Evolutionary conservation across 352 stramenopile genomes (phyloP).

Genomic region (Phytophthora pseudosyringae): DNA sequence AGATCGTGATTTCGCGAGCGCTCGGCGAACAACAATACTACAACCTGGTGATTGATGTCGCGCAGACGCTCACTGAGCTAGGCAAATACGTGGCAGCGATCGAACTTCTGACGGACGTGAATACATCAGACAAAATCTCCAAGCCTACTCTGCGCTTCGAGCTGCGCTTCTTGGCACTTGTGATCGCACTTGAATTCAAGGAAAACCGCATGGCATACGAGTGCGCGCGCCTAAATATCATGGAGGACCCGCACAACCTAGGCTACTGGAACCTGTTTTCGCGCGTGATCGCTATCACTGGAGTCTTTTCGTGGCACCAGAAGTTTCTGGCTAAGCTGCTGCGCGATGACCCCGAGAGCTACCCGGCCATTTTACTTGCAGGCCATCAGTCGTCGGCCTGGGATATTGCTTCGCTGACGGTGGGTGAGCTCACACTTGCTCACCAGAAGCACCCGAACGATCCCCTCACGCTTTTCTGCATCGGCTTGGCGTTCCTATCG

Average conservation of each 20-base stretch:
- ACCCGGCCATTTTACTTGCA: constrained; percentile 80
- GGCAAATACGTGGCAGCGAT: constrained; percentile 87
- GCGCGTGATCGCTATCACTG: constrained; percentile 82
- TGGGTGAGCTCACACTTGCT: constrained; percentile 85
- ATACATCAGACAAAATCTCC: constrained; percentile 86
- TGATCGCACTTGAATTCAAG: constrained; percentile 85
- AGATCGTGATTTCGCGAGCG: constrained; percentile 80
- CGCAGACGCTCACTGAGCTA: constrained; percentile 77
- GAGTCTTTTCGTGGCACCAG: constrained; percentile 88
- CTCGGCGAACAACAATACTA: constrained; percentile 81
- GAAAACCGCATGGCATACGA: constrained; percentile 90
- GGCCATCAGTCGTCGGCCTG: constrained; percentile 85
- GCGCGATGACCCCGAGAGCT: constrained; percentile 77
- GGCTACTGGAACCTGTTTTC: constrained; percentile 90
- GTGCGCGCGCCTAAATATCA: constrained; percentile 86
- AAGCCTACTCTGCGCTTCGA: constrained; percentile 78
- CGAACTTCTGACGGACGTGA: constrained; percentile 86
- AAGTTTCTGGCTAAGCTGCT: constrained; percentile 88
- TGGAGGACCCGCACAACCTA: constrained; percentile 82
- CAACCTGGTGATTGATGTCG: constrained; percentile 80
- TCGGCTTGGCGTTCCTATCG: constrained; percentile 83
- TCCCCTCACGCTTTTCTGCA: constrained; percentile 84
- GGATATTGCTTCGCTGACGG: constrained; percentile 86
- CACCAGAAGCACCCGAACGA: constrained; percentile 81
- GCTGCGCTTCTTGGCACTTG: constrained; percentile 81